Evolutionary conservation across 2,329 filamentous ascomycete species (phyloP).

Genomic region (Sordariomycetes sp.): DNA sequence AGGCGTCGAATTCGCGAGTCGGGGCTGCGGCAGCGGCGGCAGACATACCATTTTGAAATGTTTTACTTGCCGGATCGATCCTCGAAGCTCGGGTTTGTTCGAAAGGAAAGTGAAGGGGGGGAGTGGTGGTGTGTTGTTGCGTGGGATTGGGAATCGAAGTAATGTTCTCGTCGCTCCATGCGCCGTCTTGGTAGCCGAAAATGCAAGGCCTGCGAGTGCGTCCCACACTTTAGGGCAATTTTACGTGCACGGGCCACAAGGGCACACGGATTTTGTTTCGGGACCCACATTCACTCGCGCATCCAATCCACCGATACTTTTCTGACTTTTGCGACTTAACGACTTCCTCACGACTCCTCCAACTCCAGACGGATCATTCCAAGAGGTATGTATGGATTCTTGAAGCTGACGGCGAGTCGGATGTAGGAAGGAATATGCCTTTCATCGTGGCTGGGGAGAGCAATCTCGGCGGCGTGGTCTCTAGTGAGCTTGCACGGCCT

Average conservation of each 20-base stretch:
- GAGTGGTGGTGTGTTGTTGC: conserved; percentile 16
- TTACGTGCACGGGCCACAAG: conserved; percentile 31
- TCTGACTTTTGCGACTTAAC: too few species aligned
- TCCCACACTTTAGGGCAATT: conserved; percentile 30
- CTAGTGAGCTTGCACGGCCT: conserved; percentile 8
- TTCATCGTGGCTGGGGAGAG: conserved; percentile 49
- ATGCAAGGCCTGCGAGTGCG: conserved; percentile 14
- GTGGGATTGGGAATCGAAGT: background rate
- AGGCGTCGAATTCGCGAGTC: background rate
- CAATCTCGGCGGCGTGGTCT: conserved; percentile 40
- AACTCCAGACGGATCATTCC: conserved; percentile 14
- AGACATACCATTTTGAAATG: conserved; percentile 52
- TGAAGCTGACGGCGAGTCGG: conserved; percentile 15
- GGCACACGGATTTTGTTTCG: conserved; percentile 22
- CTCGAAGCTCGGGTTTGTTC: conserved; percentile 49
- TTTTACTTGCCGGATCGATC: conserved; percentile 54
- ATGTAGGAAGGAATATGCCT: conserved; percentile 29
- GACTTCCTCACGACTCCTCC: too few species aligned
- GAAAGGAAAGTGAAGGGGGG: conserved; percentile 14
- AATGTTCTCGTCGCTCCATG: conserved; percentile 5
- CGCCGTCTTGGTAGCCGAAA: conserved; percentile 28
- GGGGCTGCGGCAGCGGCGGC: background rate
- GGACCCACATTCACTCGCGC: conserved; percentile 4
- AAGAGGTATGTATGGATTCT: conserved; percentile 34
- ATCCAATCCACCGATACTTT: conserved; percentile 5